Conservation (phyloP, 78 protist species). For the Protostelium mycophagum region DNA sequence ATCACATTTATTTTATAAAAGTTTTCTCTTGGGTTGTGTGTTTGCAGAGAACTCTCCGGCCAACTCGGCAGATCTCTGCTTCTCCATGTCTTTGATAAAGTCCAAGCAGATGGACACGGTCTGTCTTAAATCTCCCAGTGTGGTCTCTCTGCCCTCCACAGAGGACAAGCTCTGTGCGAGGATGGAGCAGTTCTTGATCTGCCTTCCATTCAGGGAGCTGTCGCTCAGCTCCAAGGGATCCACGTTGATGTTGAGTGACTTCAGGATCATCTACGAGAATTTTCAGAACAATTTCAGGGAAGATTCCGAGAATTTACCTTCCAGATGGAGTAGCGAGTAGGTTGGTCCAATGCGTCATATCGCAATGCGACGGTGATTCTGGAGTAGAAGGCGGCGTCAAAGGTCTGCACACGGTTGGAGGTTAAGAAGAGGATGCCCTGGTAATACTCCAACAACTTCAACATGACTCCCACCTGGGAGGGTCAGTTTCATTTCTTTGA, state of each 20-base stretch:
- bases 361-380: constrained; percentile 53
- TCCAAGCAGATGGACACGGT: not conserved
- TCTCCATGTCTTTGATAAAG: not conserved
- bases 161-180: not conserved
- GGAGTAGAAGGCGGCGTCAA: constrained; percentile 40
- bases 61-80: too few species aligned
- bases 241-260: not conserved
- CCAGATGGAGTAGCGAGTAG: not conserved
- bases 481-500: too few species aligned
- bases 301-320: not conserved
- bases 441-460: constrained; percentile 27
- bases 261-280: not conserved
- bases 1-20: too few species aligned
- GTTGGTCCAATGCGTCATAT: constrained; percentile 13
- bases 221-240: not conserved
- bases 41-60: too few species aligned
- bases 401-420: constrained; percentile 27
- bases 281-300: not conserved
- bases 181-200: not conserved
- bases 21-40: too few species aligned
- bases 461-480: constrained; percentile 36
- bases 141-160: not conserved
- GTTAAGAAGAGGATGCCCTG: constrained; percentile 46
- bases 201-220: not conserved
- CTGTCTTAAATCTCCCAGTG: not conserved